Evolutionary conservation across 331 rosid species (phyloP), one percentile per base, ranked within the genome.

Genomic region (Pyracantha coccinea): DNA sequence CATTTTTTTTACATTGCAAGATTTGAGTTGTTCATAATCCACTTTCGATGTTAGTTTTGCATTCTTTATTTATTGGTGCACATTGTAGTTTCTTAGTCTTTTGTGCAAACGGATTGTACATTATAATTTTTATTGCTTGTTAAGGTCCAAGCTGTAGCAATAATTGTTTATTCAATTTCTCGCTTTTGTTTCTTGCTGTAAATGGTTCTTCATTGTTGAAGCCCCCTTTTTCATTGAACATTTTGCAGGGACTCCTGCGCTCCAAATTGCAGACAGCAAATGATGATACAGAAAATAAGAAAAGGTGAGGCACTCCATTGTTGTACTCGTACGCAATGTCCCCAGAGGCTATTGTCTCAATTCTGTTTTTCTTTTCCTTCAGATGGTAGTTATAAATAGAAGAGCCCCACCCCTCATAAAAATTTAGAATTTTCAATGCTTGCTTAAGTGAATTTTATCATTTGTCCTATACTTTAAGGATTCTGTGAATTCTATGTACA

Each of bases 191-290:
- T 66, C 28, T 19, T 60, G 61, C 32, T 4, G 52, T 55, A 28
- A 29, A 31, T 58, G 57, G 23, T 73, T 41, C 58, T 28, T 52
- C 73, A 54, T 63, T 20, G 19, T 58, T 78, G 64, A 84, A 61
- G 68, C 28, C 69, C 71, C 68, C 15, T 6, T 77, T 61, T 78
- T 69, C n/a, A 21, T 31, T 57, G 20, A 54, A 77, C 5, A 23
- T 69, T 71, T 76, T 52, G 81, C 88, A 94, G 99, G 97, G 99
- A 75, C 82, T 86, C 35, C 89, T 95, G 76, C 91, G 87, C 52
- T 89, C 93, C 75, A 96, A 95, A 85, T 86, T 95, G 75, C 92
- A 89, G 28, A 81, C 91, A 10, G 90, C 97, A 57, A 90, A 90
- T 72, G 96, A 90, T 68, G 97, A 90, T 17, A 77, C 91, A 78